Evolutionary conservation across 495 filamentous ascomycete genomes (phyloP).

Genomic region (Penicillium fimorum): DNA sequence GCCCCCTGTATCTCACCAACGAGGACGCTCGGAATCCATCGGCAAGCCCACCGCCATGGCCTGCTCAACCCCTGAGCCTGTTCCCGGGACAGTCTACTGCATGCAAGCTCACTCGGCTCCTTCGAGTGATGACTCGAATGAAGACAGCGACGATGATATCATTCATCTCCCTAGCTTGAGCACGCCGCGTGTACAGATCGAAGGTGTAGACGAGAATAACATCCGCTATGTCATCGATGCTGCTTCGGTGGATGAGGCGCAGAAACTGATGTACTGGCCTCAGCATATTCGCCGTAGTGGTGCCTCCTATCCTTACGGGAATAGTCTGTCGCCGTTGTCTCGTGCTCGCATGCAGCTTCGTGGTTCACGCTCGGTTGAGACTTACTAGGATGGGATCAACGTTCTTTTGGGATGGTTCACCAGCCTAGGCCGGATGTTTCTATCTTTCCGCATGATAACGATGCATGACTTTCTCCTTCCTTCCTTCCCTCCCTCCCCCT

Average conservation of each 20-base stretch:
- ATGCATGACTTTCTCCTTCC: constrained; percentile 20
- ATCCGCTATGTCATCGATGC: constrained; percentile 36
- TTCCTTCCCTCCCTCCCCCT: neutral
- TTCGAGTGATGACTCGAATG: constrained; percentile 23
- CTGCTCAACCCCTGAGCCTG: constrained; percentile 13
- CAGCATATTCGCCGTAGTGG: constrained; percentile 17
- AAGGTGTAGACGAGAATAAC: constrained; percentile 42
- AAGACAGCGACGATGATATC: constrained; percentile 42
- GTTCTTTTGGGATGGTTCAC: neutral
- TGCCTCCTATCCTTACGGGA: constrained; percentile 12
- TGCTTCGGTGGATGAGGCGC: constrained; percentile 28
- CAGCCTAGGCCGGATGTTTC: neutral
- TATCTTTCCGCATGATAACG: constrained; percentile 21
- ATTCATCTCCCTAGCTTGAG: constrained; percentile 39
- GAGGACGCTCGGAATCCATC: constrained; percentile 21
- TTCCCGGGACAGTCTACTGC: constrained; percentile 28
- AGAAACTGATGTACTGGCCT: constrained; percentile 39
- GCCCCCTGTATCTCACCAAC: constrained; percentile 10
- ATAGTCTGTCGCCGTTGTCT: constrained; percentile 24
- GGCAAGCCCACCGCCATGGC: constrained; percentile 11
- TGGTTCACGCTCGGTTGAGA: constrained; percentile 26
- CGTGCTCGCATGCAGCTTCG: constrained; percentile 29
- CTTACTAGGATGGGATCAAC: constrained; percentile 12
- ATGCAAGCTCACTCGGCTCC: constrained; percentile 41
- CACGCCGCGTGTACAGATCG: constrained; percentile 34